These are phyloP conservation scores for Solanum bulbocastanum DNA, from an alignment of 257 asterid genomes.

Conservation along the genomic window DNA sequence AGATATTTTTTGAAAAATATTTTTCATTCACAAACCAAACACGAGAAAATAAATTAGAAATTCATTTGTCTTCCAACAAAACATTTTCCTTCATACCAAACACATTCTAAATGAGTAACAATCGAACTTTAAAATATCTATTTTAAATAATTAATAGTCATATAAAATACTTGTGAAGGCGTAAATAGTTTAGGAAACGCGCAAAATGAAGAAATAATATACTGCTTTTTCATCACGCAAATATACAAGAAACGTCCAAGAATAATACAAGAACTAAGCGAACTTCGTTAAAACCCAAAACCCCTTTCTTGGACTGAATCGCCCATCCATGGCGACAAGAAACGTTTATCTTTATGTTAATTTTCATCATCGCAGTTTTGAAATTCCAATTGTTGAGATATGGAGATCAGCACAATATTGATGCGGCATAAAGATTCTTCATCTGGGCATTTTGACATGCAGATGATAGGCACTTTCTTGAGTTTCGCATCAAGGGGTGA, in stretches of 20 bases:
- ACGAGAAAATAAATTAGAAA: too few relatives aligned
- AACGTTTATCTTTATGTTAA: neutral
- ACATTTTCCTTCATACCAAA: too few relatives aligned
- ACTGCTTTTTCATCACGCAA: neutral
- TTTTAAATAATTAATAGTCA: too few relatives aligned
- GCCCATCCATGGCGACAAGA: neutral
- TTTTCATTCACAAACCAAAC: too few relatives aligned
- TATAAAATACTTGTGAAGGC: too few relatives aligned
- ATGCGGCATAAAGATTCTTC: slow-evolving; percentile 11
- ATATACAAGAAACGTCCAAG: neutral
- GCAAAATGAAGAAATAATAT: too few relatives aligned
- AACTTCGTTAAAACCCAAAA: neutral
- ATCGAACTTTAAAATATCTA: neutral
- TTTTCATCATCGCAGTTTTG: neutral
- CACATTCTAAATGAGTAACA: too few relatives aligned
- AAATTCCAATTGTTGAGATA: neutral
- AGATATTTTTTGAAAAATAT: too few relatives aligned
- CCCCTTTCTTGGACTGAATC: neutral
- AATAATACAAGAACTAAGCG: neutral
- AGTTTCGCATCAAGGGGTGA: slow-evolving; percentile 62
- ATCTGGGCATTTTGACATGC: slow-evolving; percentile 28
- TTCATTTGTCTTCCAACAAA: too few relatives aligned
- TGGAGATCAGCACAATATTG: neutral
- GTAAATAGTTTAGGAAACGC: too few relatives aligned
- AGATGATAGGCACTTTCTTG: slow-evolving; percentile 44